phyloP scores from a whole-genome alignment of 805 yeast species.

The Starmerella bombicola region DNA sequence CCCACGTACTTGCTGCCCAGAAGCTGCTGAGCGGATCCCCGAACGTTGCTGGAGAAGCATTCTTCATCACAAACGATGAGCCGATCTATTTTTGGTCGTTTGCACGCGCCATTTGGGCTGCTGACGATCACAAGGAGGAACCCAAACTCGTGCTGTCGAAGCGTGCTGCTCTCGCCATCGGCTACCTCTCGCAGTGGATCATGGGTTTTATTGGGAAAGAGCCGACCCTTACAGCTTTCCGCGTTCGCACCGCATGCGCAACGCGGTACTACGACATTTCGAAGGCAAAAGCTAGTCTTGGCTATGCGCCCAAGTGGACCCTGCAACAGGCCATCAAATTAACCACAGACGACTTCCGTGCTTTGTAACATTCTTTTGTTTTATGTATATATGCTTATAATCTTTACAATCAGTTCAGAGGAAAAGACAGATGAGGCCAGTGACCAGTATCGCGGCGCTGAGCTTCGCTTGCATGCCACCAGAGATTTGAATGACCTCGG shows the following conservation, averaged over 20 bases:
- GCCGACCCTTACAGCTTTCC: conserved; percentile 89
- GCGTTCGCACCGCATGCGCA: conserved; percentile 88
- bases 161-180: conserved; percentile 67
- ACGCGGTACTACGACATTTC: conserved; percentile 82
- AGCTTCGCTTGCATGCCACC: no score
- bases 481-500: background rate
- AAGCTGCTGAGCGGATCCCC: conserved; percentile 41
- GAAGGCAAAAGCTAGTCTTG: conserved; percentile 69
- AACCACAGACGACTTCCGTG: conserved; percentile 11
- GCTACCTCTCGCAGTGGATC: conserved; percentile 66
- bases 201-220: conserved; percentile 65
- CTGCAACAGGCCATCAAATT: conserved; percentile 48
- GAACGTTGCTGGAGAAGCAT: conserved; percentile 68
- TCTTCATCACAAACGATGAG: conserved; percentile 83
- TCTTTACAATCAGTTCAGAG: no score
- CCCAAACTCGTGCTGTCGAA: conserved; percentile 55
- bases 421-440: no score
- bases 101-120: conserved; percentile 94
- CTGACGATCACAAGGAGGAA: conserved; percentile 73
- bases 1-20: conserved; percentile 86
- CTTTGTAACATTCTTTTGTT: no score
- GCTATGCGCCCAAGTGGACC: conserved; percentile 66
- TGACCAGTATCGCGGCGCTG: no score
- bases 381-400: no score
- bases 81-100: conserved; percentile 96